Conservation (phyloP, 2,329 filamentous ascomycete species). For the Fusarium setosum region DNA sequence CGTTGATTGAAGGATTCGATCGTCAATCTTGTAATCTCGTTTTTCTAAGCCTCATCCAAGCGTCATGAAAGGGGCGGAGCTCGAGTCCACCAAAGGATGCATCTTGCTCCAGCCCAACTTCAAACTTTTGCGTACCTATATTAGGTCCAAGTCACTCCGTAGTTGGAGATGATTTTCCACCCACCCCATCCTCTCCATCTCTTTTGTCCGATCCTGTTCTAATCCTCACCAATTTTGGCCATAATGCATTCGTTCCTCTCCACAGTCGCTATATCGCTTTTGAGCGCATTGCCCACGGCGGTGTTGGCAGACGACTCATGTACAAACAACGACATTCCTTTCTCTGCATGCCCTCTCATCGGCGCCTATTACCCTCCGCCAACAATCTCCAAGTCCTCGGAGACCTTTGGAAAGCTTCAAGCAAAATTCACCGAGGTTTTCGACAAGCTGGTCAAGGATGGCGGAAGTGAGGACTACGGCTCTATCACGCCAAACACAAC, state of each 20-base stretch:
- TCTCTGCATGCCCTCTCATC: constrained; percentile 33
- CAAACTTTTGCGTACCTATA: constrained; percentile 14
- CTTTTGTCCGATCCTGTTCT: not conserved
- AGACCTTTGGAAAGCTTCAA: not conserved
- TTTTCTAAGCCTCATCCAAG: constrained; percentile 13
- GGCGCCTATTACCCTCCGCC: constrained; percentile 34
- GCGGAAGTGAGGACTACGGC: constrained; percentile 29
- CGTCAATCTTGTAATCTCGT: not conserved
- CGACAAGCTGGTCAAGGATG: constrained; percentile 25
- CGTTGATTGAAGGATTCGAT: not conserved
- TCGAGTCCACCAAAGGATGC: not conserved
- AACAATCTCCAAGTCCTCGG: constrained; percentile 17
- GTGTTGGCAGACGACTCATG: not conserved
- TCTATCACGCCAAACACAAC: constrained; percentile 29
- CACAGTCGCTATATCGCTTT: not conserved
- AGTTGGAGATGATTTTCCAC: no score
- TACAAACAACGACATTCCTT: constrained; percentile 17
- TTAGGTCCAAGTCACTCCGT: not conserved
- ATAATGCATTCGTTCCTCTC: constrained; percentile 3
- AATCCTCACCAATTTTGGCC: not conserved
- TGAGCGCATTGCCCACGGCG: not conserved
- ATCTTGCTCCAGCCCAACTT: not conserved
- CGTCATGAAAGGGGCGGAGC: not conserved
- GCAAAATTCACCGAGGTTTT: constrained; percentile 16
- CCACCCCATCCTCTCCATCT: not conserved